Percentiles rank a stretch among this genome's conserved stretches.
Conservation (phyloP, 306 rosid species). For the Begonia loranthoides region DNA sequence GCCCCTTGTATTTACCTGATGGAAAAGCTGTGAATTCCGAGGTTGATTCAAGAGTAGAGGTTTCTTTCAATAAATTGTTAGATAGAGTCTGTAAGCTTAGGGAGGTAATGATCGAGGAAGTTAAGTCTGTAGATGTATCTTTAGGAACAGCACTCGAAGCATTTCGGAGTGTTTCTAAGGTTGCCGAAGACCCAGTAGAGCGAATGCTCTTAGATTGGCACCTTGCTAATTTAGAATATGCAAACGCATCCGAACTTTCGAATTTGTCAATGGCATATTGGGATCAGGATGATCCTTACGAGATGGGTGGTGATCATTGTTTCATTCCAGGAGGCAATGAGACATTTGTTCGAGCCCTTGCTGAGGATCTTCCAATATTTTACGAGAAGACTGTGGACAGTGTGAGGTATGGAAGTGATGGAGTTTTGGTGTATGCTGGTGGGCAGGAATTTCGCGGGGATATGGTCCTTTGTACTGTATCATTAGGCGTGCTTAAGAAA, state of each 20-base stretch:
- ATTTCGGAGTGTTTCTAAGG: conserved; percentile 49
- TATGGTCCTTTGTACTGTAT: conserved; percentile 74
- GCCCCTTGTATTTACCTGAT: conserved; percentile 80
- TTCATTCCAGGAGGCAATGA: conserved; percentile 85
- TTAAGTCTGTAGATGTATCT: conserved; percentile 61
- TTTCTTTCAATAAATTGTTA: conserved; percentile 57
- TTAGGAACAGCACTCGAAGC: conserved; percentile 79
- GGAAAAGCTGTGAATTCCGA: conserved; percentile 64
- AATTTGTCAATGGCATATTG: conserved; percentile 90
- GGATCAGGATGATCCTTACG: conserved; percentile 95
- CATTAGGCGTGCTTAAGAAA: conserved; percentile 74
- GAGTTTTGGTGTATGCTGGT: conserved; percentile 48
- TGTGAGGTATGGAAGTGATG: conserved; percentile 58
- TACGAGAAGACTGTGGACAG: conserved; percentile 59
- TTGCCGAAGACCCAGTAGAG: conserved; percentile 58
- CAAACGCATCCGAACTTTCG: conserved; percentile 76
- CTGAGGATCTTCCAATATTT: conserved; percentile 71
- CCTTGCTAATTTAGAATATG: conserved; percentile 86
- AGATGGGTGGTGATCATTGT: conserved; percentile 97
- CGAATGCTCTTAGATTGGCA: conserved; percentile 87
- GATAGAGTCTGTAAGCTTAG: conserved; percentile 93
- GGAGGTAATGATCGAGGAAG: conserved; percentile 74
- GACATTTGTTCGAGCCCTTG: conserved; percentile 53
- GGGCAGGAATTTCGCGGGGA: conserved; percentile 59
- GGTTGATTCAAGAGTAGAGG: conserved; percentile 59